These are phyloP conservation scores for Emergomyces pasteurianus DNA, from an alignment of 2,329 filamentous ascomycete genomes.

Conservation along the genomic window DNA sequence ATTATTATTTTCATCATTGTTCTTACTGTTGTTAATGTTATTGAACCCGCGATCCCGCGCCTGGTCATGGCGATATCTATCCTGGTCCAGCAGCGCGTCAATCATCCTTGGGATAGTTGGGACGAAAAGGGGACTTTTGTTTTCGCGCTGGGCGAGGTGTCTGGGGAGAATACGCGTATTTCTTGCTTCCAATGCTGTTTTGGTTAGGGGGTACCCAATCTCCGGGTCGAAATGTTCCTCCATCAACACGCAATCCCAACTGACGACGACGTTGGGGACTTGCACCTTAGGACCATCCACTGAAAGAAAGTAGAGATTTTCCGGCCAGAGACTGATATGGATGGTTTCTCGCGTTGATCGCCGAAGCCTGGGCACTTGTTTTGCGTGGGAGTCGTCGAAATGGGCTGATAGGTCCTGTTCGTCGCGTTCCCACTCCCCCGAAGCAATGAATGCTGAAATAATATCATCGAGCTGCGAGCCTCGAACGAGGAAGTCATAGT, in stretches of 20 bases:
- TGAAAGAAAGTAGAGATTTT: conserved; percentile 2
- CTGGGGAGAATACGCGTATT: neutral
- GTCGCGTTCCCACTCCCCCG: neutral
- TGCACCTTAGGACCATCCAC: neutral
- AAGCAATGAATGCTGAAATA: neutral
- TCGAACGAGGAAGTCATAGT: conserved; percentile 2
- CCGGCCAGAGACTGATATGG: conserved; percentile 1
- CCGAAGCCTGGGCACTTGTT: neutral
- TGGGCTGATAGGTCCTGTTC: neutral
- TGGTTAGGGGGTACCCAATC: neutral
- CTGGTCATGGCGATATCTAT: neutral
- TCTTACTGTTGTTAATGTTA: neutral
- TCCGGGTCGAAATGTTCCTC: neutral
- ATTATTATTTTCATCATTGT: neutral
- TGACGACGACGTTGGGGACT: neutral
- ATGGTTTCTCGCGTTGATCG: neutral
- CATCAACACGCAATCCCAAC: neutral
- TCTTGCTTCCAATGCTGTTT: neutral
- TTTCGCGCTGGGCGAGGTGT: neutral
- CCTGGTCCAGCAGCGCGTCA: conserved; percentile 1
- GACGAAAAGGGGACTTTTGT: neutral
- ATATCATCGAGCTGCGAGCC: neutral
- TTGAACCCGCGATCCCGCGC: neutral
- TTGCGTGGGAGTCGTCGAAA: neutral
- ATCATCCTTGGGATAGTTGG: conserved; percentile 1